Conservation (phyloP, 2,329 filamentous ascomycete species). For the Neopestalotiopsis clavispora region DNA sequence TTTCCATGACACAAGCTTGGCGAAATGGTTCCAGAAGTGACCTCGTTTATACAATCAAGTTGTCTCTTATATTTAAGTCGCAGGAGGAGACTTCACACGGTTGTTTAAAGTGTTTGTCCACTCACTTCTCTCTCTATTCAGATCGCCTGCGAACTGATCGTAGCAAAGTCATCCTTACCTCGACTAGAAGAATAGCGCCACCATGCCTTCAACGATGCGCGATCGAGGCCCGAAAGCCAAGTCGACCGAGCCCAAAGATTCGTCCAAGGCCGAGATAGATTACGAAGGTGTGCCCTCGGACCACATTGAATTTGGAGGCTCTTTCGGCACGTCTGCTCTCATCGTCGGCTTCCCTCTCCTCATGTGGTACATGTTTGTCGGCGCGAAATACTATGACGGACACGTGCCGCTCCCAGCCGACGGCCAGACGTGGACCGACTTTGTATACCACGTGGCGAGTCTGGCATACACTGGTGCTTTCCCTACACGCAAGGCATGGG, state of each 20-base stretch:
- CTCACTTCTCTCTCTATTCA: not conserved
- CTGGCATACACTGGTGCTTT: slow-evolving; percentile 85
- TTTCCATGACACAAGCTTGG: too few relatives aligned
- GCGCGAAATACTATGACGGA: slow-evolving; percentile 89
- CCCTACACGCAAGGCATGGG: slow-evolving; percentile 82
- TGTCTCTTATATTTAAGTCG: too few relatives aligned
- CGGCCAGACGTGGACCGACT: slow-evolving; percentile 72
- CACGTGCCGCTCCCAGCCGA: slow-evolving; percentile 72
- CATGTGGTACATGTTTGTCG: slow-evolving; percentile 99
- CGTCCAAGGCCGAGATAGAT: not conserved
- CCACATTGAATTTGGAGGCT: slow-evolving; percentile 84
- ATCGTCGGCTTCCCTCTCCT: slow-evolving; percentile 90
- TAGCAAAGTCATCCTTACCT: not conserved
- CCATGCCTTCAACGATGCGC: not conserved
- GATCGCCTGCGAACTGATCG: not conserved
- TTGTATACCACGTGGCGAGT: slow-evolving; percentile 70
- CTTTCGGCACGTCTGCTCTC: slow-evolving; percentile 77
- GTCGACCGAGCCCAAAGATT: not conserved
- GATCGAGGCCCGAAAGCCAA: not conserved
- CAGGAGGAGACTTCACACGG: too few relatives aligned
- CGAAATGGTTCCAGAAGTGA: too few relatives aligned
- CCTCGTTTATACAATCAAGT: too few relatives aligned
- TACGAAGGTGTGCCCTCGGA: slow-evolving; percentile 34
- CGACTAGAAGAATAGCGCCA: not conserved
- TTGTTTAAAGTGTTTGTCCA: not conserved